Percentiles rank a stretch among this genome's conserved stretches.
phyloP scores from a whole-genome alignment of 441 rosid genomes.

The Arabidopsis hybrid region DNA sequence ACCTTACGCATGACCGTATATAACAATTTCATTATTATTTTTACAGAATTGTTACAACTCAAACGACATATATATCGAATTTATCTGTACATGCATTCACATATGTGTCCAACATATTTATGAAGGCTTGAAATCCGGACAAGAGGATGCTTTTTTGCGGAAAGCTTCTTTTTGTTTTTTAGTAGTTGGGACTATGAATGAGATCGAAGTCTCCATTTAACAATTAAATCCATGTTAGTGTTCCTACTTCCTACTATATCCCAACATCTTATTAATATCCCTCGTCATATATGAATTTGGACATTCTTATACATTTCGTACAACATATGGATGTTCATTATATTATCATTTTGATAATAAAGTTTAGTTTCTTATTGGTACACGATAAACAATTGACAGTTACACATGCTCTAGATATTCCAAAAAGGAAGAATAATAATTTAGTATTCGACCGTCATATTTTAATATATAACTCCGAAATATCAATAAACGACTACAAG shows the following conservation, averaged over 20 bases:
- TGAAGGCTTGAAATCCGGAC: constrained; percentile 40
- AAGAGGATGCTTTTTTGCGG: constrained; percentile 36
- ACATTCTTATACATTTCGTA: constrained; percentile 23
- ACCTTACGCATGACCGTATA: constrained; percentile 23
- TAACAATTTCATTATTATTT: neutral
- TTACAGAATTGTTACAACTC: neutral
- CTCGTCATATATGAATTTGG: constrained; percentile 38
- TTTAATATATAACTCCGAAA: neutral
- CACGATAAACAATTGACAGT: constrained; percentile 20
- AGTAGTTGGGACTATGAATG: constrained; percentile 30
- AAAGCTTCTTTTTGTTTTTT: constrained; percentile 38
- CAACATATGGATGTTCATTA: constrained; percentile 7
- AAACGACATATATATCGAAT: neutral
- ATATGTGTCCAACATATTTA: constrained; percentile 12
- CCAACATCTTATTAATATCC: constrained; percentile 24
- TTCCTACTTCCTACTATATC: neutral
- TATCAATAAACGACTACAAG: constrained; percentile 12
- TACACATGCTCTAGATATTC: constrained; percentile 25
- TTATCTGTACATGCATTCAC: neutral
- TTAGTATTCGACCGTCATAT: constrained; percentile 34
- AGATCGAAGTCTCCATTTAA: neutral
- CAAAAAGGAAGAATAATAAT: constrained; percentile 5
- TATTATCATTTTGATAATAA: neutral
- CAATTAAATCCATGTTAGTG: neutral
- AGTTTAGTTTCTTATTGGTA: constrained; percentile 19